phyloP scores from a whole-genome alignment of 106 monocot species.

The Dactylorhiza incarnata region DNA sequence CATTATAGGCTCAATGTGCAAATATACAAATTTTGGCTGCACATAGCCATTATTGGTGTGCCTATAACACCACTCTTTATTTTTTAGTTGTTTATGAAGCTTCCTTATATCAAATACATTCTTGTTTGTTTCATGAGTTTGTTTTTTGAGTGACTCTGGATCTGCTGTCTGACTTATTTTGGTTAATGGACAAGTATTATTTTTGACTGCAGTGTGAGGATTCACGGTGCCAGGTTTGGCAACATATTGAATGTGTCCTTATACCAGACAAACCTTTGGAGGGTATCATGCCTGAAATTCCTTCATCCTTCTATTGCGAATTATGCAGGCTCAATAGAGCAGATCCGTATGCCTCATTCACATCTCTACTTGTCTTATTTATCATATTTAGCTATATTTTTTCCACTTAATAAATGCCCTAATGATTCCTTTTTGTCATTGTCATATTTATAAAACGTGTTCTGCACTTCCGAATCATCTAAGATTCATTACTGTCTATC shows the following conservation, averaged over 20 bases:
- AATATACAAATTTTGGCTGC: too few species aligned
- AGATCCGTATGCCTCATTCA: slow-evolving; percentile 63
- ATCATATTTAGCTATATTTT: background rate
- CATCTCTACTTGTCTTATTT: slow-evolving; percentile 9
- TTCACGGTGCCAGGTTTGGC: slow-evolving; percentile 52
- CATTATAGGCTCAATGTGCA: too few species aligned
- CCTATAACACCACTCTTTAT: too few species aligned
- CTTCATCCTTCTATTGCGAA: slow-evolving; percentile 65
- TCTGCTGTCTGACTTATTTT: slow-evolving; percentile 2
- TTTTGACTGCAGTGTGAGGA: slow-evolving; percentile 63
- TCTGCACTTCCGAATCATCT: background rate
- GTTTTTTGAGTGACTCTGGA: background rate
- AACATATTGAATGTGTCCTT: slow-evolving; percentile 74
- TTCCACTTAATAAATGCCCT: background rate
- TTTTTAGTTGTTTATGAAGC: background rate
- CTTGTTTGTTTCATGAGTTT: background rate
- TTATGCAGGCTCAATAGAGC: slow-evolving; percentile 71
- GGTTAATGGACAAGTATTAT: slow-evolving; percentile 8
- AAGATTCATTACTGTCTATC: background rate
- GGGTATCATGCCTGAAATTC: slow-evolving; percentile 41
- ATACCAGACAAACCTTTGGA: slow-evolving; percentile 60
- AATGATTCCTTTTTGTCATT: background rate
- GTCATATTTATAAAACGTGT: background rate
- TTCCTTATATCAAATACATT: background rate
- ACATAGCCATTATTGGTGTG: too few species aligned